A percentile compares a stretch with the other conserved stretches of the same genome.
Conservation (phyloP, 306 rosid species). For the Hylodesmum podocarpum region DNA sequence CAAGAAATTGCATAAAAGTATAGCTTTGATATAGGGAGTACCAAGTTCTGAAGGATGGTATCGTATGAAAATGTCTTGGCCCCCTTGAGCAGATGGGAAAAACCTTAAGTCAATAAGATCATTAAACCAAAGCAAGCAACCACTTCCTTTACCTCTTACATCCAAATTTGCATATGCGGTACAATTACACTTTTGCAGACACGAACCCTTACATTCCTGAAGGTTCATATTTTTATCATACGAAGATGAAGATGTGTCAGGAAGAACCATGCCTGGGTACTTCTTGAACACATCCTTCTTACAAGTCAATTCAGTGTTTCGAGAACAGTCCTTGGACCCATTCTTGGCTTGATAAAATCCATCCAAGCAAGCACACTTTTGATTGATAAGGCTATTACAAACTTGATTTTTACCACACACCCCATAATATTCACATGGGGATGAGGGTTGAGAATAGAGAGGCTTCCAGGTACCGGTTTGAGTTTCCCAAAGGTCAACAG, state of each 20-base stretch:
- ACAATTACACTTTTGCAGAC: conserved; percentile 19
- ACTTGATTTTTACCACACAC: conserved; percentile 7
- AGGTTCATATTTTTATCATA: conserved; percentile 1
- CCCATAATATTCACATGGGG: conserved; percentile 15
- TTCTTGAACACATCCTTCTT: conserved; percentile 6
- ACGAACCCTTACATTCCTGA: not conserved
- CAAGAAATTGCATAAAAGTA: not conserved
- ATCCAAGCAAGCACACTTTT: not conserved
- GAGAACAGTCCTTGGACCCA: not conserved
- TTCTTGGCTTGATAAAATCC: not conserved
- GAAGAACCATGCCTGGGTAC: conserved; percentile 10
- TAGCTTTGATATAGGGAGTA: not conserved
- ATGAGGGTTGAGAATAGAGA: not conserved
- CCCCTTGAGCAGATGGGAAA: not conserved
- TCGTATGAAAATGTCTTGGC: conserved; percentile 20
- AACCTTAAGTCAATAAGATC: conserved; percentile 20
- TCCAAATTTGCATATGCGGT: not conserved
- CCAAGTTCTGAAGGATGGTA: not conserved
- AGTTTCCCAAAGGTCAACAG: not conserved
- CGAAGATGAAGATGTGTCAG: conserved; percentile 28
- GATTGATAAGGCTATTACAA: not conserved
- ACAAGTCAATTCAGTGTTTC: conserved; percentile 10
- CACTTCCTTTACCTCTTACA: conserved; percentile 18
- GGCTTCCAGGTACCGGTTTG: not conserved
- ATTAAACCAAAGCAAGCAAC: conserved; percentile 32